Evolutionary conservation across 805 yeast genomes (phyloP).

Genomic region (Cyberlindnera saturnus): DNA sequence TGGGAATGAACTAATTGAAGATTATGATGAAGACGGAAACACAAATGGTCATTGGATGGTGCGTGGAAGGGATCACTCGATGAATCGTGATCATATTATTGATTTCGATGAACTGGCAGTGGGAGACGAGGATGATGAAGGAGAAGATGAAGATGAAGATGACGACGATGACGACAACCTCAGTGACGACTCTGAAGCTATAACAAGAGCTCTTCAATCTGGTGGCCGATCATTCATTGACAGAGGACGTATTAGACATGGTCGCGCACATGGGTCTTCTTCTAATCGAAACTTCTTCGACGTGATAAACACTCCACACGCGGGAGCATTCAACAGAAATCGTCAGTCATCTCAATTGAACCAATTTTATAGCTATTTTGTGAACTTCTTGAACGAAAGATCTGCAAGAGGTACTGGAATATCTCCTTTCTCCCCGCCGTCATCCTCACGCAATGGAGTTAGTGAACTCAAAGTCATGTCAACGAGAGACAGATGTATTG

Average conservation of each 20-base stretch:
- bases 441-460: conserved; percentile 1
- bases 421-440: too few relatives aligned
- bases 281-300: conserved; percentile 1
- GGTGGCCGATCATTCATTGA: conserved; percentile 1
- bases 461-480: conserved; percentile 26
- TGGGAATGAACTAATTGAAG: conserved; percentile 5
- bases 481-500: conserved; percentile 66
- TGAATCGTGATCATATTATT: conserved; percentile 10
- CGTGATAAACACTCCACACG: not conserved
- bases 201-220: not conserved
- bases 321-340: not conserved
- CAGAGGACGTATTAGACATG: conserved; percentile 16
- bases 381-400: not conserved
- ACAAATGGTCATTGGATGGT: conserved; percentile 11
- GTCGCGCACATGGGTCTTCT: conserved; percentile 7
- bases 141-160: conserved; percentile 6
- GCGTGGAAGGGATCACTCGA: conserved; percentile 1
- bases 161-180: conserved; percentile 18
- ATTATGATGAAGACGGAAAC: conserved; percentile 16
- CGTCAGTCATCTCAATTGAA: not conserved
- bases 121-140: conserved; percentile 16
- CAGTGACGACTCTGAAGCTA: conserved; percentile 6
- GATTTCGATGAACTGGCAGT: conserved; percentile 9
- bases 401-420: not conserved
- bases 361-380: conserved; percentile 7